Percentiles rank a stretch among this genome's conserved stretches.
Conservation (phyloP, 495 filamentous ascomycete genomes). For the Xylaria longipes region DNA sequence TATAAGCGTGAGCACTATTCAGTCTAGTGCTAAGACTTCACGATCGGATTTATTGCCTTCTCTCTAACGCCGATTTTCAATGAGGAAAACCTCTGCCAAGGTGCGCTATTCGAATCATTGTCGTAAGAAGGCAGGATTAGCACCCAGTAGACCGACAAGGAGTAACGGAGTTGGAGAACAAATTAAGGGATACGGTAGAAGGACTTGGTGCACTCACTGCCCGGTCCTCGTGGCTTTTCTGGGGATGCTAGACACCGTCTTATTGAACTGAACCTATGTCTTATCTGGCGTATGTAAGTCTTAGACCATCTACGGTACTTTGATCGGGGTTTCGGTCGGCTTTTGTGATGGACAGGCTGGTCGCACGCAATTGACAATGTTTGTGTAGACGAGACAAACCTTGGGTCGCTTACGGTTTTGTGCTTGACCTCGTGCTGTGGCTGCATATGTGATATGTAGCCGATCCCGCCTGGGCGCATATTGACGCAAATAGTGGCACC, state of each 20-base stretch:
- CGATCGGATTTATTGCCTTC: background rate
- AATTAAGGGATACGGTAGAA: background rate
- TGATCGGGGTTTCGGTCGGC: background rate
- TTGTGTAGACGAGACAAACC: background rate
- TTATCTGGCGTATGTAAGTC: background rate
- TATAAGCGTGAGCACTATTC: background rate
- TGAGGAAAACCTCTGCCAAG: background rate
- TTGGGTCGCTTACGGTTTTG: background rate
- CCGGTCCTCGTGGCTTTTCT: background rate
- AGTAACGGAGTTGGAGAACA: background rate
- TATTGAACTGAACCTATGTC: background rate
- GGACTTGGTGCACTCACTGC: background rate
- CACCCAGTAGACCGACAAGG: background rate
- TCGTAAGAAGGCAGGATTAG: background rate
- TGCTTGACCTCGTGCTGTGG: background rate
- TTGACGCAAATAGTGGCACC: background rate
- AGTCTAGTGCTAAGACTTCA: too few species aligned
- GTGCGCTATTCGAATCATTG: background rate
- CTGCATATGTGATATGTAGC: conserved; percentile 8
- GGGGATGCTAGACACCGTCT: background rate
- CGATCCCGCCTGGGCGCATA: background rate
- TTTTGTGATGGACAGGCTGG: background rate
- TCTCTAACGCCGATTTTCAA: background rate
- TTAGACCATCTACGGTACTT: background rate
- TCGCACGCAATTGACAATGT: background rate